Evolutionary conservation across 805 yeast genomes (phyloP), one percentile per base, ranked within the genome.

Genomic region (Metschnikowia reukaufii): DNA sequence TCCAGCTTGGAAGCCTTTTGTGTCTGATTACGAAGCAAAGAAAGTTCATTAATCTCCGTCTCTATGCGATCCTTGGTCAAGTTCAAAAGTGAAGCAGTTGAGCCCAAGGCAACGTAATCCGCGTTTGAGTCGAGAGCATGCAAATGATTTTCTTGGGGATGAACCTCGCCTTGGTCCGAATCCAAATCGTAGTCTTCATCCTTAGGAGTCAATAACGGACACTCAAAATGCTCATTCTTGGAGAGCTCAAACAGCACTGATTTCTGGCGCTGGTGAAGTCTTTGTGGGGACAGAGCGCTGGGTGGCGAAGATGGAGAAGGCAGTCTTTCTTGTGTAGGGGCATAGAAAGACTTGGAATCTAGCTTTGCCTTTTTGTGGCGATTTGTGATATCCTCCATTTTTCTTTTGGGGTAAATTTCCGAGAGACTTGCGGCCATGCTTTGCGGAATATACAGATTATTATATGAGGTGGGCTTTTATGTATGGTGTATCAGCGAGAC

Each of bases 191-290:
- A 67, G 39, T 68, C 70, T 31, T 70, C 76, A 20, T 72, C 72
- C 48, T 69, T 70, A 4, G 76, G 76, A 2, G 76, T 72, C 42
- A 71, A 59, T 29, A 72, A 61, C 6, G 74, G 74, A 36, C 69
- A 62, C 32, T 65, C 64, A 45, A 65, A 67, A 29, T 52, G 55
- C 46, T 60, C 58, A 44, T 64, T 59, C 31, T 51, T 45, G 9
- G 61, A 48, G 20, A 61, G 52, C 34, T 63, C 68, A 39, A 65
- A 65, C 49, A 59, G 51, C 13, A 65, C 70, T 6, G 61, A 55
- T 51, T 65, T 65, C 36, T 55, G 45, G 21, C 60, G 57, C 45
- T 52, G 39, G 30, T 56, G 52, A 7, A 43, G 48, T 37, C 56
- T 56, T 20, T 55, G 58, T 4, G 59, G 57, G 20, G 57, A 50